Conservation (phyloP, 192 early-diverging fungal species). For the Entomortierella lignicola region DNA sequence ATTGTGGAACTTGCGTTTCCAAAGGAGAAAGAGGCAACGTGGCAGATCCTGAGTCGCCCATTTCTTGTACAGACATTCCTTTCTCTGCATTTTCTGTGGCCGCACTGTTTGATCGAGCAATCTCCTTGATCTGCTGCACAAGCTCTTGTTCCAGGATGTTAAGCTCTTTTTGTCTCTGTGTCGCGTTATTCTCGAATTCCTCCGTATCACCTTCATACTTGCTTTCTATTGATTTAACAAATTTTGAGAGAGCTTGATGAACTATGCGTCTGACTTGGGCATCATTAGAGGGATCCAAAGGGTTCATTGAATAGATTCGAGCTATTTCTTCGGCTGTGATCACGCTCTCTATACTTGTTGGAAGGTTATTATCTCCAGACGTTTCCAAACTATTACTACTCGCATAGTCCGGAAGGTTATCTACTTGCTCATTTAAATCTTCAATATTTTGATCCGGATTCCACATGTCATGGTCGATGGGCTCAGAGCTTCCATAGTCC, state of each 20-base stretch:
- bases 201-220: not conserved
- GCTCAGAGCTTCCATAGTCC: not conserved
- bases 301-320: not conserved
- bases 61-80: too few species aligned
- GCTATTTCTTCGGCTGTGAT: not conserved
- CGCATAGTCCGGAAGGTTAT: not conserved
- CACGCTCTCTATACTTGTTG: constrained; percentile 2
- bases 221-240: constrained; percentile 13
- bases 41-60: not conserved
- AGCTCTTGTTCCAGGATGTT: constrained; percentile 25
- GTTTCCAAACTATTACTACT: too few species aligned
- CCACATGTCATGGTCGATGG: not conserved
- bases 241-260: constrained; percentile 3
- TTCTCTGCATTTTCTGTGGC: too few species aligned
- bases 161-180: constrained; percentile 11
- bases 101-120: not conserved
- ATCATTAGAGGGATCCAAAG: not conserved
- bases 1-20: too few species aligned
- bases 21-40: too few species aligned
- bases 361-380: not conserved
- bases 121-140: constrained; percentile 26
- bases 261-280: not conserved
- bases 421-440: not conserved
- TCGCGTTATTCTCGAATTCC: not conserved
- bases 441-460: constrained; percentile 10